These are phyloP conservation scores for Smittium mucronatum DNA, from an alignment of 371 early-diverging fungal genomes.

Conservation along the genomic window DNA sequence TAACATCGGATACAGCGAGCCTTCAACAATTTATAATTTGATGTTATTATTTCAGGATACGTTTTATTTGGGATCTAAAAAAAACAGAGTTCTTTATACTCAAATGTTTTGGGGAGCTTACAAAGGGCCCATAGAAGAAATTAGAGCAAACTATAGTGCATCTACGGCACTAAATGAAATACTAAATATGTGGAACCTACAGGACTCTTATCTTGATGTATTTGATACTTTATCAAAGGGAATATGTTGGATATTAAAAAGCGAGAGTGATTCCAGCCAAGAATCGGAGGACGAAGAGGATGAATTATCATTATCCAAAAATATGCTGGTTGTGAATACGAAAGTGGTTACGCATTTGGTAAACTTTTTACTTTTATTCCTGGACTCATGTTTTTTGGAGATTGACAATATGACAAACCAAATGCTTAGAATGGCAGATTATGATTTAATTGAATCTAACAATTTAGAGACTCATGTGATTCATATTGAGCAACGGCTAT, in stretches of 20 bases:
- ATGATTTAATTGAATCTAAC: neutral
- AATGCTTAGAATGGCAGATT: neutral
- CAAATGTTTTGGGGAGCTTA: neutral
- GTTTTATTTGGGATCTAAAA: neutral
- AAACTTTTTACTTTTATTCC: neutral
- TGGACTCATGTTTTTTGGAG: neutral
- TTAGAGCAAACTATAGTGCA: neutral
- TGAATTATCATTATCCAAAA: neutral
- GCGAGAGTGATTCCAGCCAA: neutral
- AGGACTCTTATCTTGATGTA: neutral
- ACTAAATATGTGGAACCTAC: neutral
- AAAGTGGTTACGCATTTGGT: neutral
- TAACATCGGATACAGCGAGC: neutral
- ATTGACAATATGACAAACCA: neutral
- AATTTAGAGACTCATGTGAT: neutral
- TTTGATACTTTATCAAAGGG: neutral
- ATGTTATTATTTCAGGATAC: neutral
- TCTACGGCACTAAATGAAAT: neutral
- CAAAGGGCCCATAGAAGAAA: neutral
- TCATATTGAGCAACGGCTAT: neutral
- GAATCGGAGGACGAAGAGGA: neutral
- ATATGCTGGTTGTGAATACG: neutral
- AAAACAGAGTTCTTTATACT: neutral
- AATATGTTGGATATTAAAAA: neutral
- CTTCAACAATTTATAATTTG: neutral